Evolutionary conservation across 441 rosid species (phyloP).

Genomic region (Hypseocharis bilobata): DNA sequence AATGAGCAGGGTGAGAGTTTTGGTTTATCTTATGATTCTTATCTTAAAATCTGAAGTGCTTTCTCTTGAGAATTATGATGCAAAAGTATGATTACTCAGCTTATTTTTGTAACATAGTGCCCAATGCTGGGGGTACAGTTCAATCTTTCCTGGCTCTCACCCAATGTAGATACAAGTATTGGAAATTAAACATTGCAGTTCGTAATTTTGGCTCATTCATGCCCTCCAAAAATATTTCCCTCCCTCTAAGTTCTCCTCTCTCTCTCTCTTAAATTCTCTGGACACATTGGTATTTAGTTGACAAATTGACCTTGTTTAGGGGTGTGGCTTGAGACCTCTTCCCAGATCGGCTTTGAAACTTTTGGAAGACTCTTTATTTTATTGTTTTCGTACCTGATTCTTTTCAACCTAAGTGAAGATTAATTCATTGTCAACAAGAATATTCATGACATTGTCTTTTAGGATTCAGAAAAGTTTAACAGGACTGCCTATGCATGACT

Average conservation of each 20-base stretch:
- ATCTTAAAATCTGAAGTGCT: neutral
- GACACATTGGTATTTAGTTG: neutral
- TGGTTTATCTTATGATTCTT: neutral
- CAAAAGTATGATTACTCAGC: neutral
- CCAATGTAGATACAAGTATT: neutral
- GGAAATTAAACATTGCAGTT: neutral
- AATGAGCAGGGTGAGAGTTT: slow-evolving; percentile 69
- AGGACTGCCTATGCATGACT: neutral
- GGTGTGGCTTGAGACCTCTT: neutral
- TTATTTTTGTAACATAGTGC: neutral
- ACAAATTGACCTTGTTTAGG: neutral
- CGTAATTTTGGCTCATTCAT: neutral
- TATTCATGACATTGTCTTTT: neutral
- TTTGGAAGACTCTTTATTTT: neutral
- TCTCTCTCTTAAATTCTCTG: too few species aligned
- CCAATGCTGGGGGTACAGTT: neutral
- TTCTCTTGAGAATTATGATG: neutral
- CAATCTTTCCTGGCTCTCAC: neutral
- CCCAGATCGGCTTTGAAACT: neutral
- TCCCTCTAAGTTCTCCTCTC: neutral
- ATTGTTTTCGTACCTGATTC: neutral
- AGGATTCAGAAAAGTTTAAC: neutral
- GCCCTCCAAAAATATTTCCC: neutral
- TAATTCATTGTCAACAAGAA: neutral
- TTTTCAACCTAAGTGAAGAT: neutral